phyloP scores from a whole-genome alignment of 305 asterid species.

The Ilex paraguariensis region DNA sequence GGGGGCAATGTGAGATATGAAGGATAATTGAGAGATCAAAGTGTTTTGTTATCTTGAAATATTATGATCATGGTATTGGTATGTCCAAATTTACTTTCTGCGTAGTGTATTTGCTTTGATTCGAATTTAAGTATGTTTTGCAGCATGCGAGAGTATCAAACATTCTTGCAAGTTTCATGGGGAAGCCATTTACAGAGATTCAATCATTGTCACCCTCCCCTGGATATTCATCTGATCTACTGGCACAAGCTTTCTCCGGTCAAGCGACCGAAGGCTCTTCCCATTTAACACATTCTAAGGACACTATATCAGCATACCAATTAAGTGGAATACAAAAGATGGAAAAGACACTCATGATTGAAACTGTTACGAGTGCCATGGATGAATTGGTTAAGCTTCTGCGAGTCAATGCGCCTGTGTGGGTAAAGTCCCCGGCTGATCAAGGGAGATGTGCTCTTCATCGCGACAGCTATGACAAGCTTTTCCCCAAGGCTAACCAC shows the following conservation, averaged over 20 bases:
- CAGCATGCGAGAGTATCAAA: constrained; percentile 37
- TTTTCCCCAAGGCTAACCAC: constrained; percentile 34
- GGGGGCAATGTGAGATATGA: too few relatives aligned
- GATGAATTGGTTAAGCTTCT: constrained; percentile 53
- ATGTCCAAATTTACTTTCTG: too few relatives aligned
- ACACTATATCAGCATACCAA: constrained; percentile 9
- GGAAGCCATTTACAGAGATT: constrained; percentile 16
- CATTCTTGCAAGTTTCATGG: constrained; percentile 28
- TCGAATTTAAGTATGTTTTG: neutral
- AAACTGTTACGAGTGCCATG: constrained; percentile 38
- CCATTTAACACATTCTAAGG: constrained; percentile 7
- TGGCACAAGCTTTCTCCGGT: constrained; percentile 11
- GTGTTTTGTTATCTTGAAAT: too few relatives aligned
- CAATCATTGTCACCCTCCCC: constrained; percentile 11
- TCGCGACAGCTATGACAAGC: constrained; percentile 45
- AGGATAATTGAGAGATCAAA: too few relatives aligned
- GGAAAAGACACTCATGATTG: constrained; percentile 33
- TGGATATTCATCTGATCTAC: constrained; percentile 13
- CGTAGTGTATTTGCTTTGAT: too few relatives aligned
- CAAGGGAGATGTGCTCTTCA: constrained; percentile 41
- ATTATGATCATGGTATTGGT: too few relatives aligned
- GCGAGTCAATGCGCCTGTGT: constrained; percentile 48
- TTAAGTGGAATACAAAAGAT: constrained; percentile 23
- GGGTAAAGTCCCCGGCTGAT: constrained; percentile 33
- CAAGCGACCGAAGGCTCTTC: constrained; percentile 17